Conservation (phyloP, 495 filamentous ascomycete genomes). For the Jackrogersella minutella region DNA sequence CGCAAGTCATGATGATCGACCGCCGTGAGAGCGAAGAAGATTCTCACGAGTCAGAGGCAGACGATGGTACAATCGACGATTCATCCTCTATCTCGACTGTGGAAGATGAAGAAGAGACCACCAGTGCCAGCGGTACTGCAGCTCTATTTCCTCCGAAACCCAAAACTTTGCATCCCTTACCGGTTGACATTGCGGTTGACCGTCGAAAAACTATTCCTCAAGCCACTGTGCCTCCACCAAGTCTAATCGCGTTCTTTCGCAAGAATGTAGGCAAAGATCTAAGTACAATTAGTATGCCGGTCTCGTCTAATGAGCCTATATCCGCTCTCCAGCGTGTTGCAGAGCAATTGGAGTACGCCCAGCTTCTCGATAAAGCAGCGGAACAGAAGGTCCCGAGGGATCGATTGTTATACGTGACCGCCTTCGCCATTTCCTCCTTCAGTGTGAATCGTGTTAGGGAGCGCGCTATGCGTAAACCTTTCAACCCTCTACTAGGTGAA, state of each 20-base stretch:
- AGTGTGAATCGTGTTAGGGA: slow-evolving; percentile 83
- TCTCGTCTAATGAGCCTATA: slow-evolving; percentile 92
- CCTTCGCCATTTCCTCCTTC: slow-evolving; percentile 87
- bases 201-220: slow-evolving; percentile 76
- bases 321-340: slow-evolving; percentile 87
- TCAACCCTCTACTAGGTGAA: slow-evolving; percentile 97
- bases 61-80: slow-evolving; percentile 66
- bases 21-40: slow-evolving; percentile 67
- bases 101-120: slow-evolving; percentile 59
- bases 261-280: slow-evolving; percentile 99
- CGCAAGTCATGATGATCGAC: slow-evolving; percentile 78
- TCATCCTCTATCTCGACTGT: slow-evolving; percentile 67
- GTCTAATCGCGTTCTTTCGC: slow-evolving; percentile 89
- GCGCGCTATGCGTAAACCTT: slow-evolving; percentile 93
- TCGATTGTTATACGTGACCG: slow-evolving; percentile 82
- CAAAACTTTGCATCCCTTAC: slow-evolving; percentile 80
- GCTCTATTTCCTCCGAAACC: slow-evolving; percentile 75
- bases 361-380: slow-evolving; percentile 81
- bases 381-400: slow-evolving; percentile 65
- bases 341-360: slow-evolving; percentile 88
- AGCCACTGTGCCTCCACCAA: slow-evolving; percentile 80
- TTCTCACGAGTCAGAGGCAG: slow-evolving; percentile 58
- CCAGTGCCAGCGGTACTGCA: slow-evolving; percentile 50
- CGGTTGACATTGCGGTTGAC: slow-evolving; percentile 66
- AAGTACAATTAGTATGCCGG: slow-evolving; percentile 95